Evolutionary conservation across 1,139 yeast genomes (phyloP), one percentile per base, ranked within the genome.

Genomic region (Ogataea hybrid): DNA sequence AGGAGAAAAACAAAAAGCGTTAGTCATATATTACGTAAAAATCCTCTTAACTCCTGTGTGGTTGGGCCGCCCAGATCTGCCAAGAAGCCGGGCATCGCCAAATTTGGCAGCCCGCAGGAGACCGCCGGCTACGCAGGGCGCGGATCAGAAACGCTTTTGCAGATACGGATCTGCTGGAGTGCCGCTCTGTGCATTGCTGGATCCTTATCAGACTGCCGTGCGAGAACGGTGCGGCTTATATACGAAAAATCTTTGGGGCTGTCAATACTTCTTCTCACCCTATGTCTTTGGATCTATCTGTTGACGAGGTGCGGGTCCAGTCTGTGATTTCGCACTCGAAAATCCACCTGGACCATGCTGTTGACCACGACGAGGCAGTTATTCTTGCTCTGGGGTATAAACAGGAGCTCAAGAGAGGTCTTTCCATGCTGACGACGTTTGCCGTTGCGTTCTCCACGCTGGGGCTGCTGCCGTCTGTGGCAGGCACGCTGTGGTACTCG

Each of bases 361-460:
- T 77, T 10, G 72, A 67, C 46, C 44, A 54, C 10, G 83, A 77
- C 56, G 83, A 77, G 57, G 81, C 80, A 12, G 64, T 71, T 58
- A 75, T 77, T 38, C 59, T 77, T 54, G 81, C 84, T 12, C 68
- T 83, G 53, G 92, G 90, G 35, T 83, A 84, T 59, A 80, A 79
- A 56, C 86, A 79, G 52, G 90, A 83, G 57, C 79, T 84, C 58
- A 77, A 77, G 56, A 76, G 90, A 59, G 86, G 82, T 50, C 79
- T 81, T 49, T 71, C 78, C 5, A 58, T 79, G 28, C 71, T 79
- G 67, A 71, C 85, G 5, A 73, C 82, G 2, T 75, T 83, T 47
- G 77, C 81, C 29, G 84, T 82, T 20, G 81, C 88, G 6, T 84
- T 84, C 62, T 77, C 86, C n/a, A 85, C 84, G 41, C 70, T 84